Evolutionary conservation across 192 early-diverging fungal species (phyloP), one percentile per base, ranked within the genome.

Genomic region (Pecoramyces ruminantium): DNA sequence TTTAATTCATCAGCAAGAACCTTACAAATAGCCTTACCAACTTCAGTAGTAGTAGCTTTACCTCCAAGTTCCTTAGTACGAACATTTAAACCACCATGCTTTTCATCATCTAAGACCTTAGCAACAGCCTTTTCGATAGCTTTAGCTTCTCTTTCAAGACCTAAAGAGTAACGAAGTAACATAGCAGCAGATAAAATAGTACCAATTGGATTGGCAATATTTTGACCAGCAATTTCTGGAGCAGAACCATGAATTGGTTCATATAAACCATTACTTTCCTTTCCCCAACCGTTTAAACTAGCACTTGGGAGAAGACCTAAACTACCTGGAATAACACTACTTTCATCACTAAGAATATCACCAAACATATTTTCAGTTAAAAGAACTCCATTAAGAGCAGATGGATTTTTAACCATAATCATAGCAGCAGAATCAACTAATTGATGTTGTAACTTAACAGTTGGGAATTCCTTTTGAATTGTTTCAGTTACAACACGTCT

Each of bases 161-260:
- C 92, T 82, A 99, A 89, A 42, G 97, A 98, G 89, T 98, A 99
- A 80, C 93, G 91, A 82, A 99, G 88, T 86, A 99, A 87, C 90
- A 99, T 90, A 29, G 98, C 97, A 38, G 90, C 93, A 83, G 92
- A 93, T 81, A 99, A 93, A 83, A 99, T 99, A 77, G 97, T 98
- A 58, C 96, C 98, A 40, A 99, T 92, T 29, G 98, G 98, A 87
- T 99, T 99, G 78, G 96, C 96, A 82, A 97, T 92, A 67, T 87
- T 94, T 87, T 97, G 91, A 77, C 98, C 98, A 42, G 98, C 96
- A 87, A 99, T 98, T 87, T 99, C 98, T 30, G 98, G 98, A 4
- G 98, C 96, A 30, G 93, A 95, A 77, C 98, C 98, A 86, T 99
- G 98, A 84, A 98, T 98, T n/a, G 98, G 98, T 88, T 99, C 98